Evolutionary conservation across 371 early-diverging fungal species (phyloP).

Genomic region (Apophysomyces ossiformis): DNA sequence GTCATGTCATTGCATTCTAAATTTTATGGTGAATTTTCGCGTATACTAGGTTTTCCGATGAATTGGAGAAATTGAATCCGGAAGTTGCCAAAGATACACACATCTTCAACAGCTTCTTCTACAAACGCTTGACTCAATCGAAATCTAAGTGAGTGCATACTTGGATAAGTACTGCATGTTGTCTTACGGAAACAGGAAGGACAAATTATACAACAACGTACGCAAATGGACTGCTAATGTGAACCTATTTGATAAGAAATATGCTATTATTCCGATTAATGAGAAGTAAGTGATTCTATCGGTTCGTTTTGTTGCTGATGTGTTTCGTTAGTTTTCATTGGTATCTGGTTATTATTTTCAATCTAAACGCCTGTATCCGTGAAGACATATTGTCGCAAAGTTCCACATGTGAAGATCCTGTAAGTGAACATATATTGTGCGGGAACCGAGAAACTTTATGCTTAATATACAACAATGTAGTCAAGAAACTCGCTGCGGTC

Average conservation of each 20-base stretch:
- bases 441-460: not conserved
- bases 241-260: conserved; percentile 64
- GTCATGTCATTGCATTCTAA: not conserved
- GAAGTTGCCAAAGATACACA: conserved; percentile 35
- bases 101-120: conserved; percentile 64
- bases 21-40: not conserved
- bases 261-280: conserved; percentile 67
- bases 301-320: not conserved
- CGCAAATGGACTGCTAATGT: conserved; percentile 67
- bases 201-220: conserved; percentile 53
- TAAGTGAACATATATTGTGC: not conserved
- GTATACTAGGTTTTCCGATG: conserved; percentile 18
- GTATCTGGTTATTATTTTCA: conserved; percentile 71
- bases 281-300: conserved; percentile 54
- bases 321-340: conserved; percentile 57
- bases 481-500: not conserved
- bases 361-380: conserved; percentile 39
- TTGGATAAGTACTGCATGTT: not conserved
- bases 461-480: not conserved
- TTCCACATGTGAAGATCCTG: not conserved
- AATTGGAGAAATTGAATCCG: conserved; percentile 3
- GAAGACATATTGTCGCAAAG: not conserved
- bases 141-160: conserved; percentile 18
- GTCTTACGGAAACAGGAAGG: not conserved
- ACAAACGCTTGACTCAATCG: conserved; percentile 43